Evolutionary conservation across 2,329 filamentous ascomycete genomes (phyloP).

Genomic region (Aureobasidium sp.): DNA sequence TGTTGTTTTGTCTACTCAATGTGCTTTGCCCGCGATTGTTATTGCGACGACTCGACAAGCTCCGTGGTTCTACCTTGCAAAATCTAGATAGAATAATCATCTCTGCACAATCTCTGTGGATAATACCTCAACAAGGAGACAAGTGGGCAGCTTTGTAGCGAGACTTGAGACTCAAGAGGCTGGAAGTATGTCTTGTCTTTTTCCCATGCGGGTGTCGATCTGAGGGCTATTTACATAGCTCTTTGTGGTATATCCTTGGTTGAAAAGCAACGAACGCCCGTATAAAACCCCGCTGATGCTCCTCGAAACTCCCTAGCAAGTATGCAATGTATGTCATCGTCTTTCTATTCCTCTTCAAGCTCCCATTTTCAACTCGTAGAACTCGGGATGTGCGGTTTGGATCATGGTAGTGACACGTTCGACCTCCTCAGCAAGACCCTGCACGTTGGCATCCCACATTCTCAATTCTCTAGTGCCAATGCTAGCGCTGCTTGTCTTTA

Average conservation of each 20-base stretch:
- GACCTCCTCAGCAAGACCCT: slow-evolving; percentile 78
- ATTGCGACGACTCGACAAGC: no score
- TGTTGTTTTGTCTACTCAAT: no score
- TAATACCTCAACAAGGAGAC: no score
- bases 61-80: no score
- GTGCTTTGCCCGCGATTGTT: no score
- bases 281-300: background rate
- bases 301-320: background rate
- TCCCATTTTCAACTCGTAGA: slow-evolving; percentile 17
- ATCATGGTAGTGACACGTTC: slow-evolving; percentile 77
- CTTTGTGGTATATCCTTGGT: background rate
- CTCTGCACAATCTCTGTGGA: no score
- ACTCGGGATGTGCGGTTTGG: slow-evolving; percentile 66
- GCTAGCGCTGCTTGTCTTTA: slow-evolving; percentile 14
- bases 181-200: no score
- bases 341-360: background rate
- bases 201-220: no score
- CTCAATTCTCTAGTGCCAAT: slow-evolving; percentile 63
- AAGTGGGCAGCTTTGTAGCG: no score
- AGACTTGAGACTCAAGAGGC: no score
- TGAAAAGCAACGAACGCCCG: background rate
- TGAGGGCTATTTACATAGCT: no score
- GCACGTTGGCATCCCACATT: slow-evolving; percentile 83
- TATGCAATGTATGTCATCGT: background rate
- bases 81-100: no score